phyloP scores from a whole-genome alignment of 495 filamentous ascomycete species.

The Staphylotrichum longicolle region DNA sequence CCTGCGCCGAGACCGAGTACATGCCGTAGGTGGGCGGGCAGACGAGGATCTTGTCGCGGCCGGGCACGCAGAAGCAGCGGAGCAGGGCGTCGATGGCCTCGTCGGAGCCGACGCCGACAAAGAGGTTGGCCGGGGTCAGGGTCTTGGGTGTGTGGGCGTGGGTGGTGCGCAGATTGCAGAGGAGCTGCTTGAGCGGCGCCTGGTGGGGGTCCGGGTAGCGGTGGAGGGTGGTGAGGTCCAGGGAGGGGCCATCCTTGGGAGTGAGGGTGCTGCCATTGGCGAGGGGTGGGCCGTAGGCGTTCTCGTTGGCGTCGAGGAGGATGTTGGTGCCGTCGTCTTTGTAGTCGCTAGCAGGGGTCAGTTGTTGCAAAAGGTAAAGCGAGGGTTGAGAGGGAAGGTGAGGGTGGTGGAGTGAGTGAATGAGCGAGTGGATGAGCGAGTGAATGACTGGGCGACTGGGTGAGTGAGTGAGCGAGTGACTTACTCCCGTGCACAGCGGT shows the following conservation, averaged over 20 bases:
- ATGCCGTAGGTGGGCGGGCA: constrained; percentile 98
- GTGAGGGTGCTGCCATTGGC: constrained; percentile 28
- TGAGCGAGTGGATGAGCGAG: too few species aligned
- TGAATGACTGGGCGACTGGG: background rate
- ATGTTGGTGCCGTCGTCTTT: constrained; percentile 98
- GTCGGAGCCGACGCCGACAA: constrained; percentile 92
- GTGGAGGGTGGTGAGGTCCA: constrained; percentile 78
- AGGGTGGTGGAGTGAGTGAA: constrained; percentile 22
- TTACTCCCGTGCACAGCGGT: constrained; percentile 81
- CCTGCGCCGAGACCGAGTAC: constrained; percentile 89
- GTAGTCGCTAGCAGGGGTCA: constrained; percentile 69
- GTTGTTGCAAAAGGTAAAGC: too few species aligned
- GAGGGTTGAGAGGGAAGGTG: constrained; percentile 33
- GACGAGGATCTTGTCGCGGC: constrained; percentile 82
- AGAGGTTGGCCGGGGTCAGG: constrained; percentile 80
- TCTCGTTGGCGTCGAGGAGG: constrained; percentile 96
- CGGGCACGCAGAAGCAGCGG: constrained; percentile 86
- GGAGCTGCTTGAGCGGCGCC: constrained; percentile 72
- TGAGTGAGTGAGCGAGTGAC: constrained; percentile 30
- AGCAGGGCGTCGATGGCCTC: constrained; percentile 94
- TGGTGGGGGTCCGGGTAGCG: constrained; percentile 98
- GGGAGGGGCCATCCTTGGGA: constrained; percentile 35
- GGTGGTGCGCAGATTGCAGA: constrained; percentile 86
- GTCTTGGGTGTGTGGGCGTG: constrained; percentile 70
- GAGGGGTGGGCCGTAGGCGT: constrained; percentile 81